Evolutionary conservation across 441 rosid genomes (phyloP), one percentile per base, ranked within the genome.

Genomic region (Bocquillonia castaneifolia): DNA sequence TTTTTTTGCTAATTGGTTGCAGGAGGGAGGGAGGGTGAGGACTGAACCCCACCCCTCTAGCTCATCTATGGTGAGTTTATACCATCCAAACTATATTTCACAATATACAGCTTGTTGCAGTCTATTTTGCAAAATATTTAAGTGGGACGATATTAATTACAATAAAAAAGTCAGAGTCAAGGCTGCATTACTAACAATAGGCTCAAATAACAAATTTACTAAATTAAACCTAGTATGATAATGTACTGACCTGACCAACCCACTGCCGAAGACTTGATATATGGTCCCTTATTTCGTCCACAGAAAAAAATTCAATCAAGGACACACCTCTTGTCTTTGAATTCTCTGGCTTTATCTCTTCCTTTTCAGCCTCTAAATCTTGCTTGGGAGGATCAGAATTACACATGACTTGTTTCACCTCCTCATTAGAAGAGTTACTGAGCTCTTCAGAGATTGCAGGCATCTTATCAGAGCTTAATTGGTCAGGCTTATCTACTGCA

Each of bases 271-370:
- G 88, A 76, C 89, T 81, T 72, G 79, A 73, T 53, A 91, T 45
- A 64, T 88, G 93, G 68, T 79, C 76, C 73, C 70, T 72, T 74
- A 91, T 80, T 65, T 86, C 84, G 58, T 80, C 83, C 63, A 73
- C 80, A 9, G 88, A 81, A 77, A 87, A 80, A 74, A 64, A 71
- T 66, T 91, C 97, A 31, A 76, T 62, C 61, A 87, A 59, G 54
- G 92, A 89, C 37, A 77, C 84, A 78, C 76, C 84, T 55, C 71
- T 73, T 53, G 39, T 68, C 58, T 66, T 69, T 47, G 48, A 56
- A 61, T 32, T 71, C 25, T 57, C 71, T 44, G 66, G 56, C 55
- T 77, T 64, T 4, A 39, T 57, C 61, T 50, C 74, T 63, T 66
- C 71, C 36, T 56, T 67, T 37, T 64, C 37, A 53, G 76, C 40